Evolutionary conservation across 1,284 basidiomycete genomes (phyloP).

Genomic region (Peniophora sp.): DNA sequence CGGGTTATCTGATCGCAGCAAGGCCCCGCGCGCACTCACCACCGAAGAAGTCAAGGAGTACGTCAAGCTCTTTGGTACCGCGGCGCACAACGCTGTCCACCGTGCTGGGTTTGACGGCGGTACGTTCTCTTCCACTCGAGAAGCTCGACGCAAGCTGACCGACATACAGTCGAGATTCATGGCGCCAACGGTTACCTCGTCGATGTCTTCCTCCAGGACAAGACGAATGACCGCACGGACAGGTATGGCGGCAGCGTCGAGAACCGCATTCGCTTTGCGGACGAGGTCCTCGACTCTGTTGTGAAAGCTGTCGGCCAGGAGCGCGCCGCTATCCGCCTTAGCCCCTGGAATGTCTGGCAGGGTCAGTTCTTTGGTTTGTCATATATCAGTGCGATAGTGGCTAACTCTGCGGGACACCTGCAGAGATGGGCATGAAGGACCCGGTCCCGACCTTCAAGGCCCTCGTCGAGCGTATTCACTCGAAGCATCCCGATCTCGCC

Average conservation of each 20-base stretch:
- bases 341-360: too few relatives aligned
- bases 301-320: constrained; percentile 13
- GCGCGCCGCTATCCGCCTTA: constrained; percentile 33
- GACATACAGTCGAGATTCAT: too few relatives aligned
- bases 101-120: constrained; percentile 22
- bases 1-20: constrained; percentile 30
- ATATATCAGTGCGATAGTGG: too few relatives aligned
- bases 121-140: too few relatives aligned
- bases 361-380: too few relatives aligned
- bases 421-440: too few relatives aligned
- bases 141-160: too few relatives aligned
- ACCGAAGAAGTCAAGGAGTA: constrained; percentile 21
- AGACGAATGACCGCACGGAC: constrained; percentile 37
- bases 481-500: too few relatives aligned
- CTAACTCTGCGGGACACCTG: too few relatives aligned
- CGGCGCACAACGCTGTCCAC: constrained; percentile 21
- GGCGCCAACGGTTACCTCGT: constrained; percentile 16
- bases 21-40: constrained; percentile 16
- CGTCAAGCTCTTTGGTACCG: constrained; percentile 14
- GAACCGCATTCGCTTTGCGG: constrained; percentile 32
- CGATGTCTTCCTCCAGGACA: constrained; percentile 17
- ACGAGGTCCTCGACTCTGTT: constrained; percentile 27
- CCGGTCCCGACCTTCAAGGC: too few relatives aligned
- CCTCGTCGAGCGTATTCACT: too few relatives aligned
- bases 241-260: constrained; percentile 38